These are phyloP conservation scores for Phaeolepiota aurea DNA, from an alignment of 768 basidiomycete species.

Conservation along the genomic window DNA sequence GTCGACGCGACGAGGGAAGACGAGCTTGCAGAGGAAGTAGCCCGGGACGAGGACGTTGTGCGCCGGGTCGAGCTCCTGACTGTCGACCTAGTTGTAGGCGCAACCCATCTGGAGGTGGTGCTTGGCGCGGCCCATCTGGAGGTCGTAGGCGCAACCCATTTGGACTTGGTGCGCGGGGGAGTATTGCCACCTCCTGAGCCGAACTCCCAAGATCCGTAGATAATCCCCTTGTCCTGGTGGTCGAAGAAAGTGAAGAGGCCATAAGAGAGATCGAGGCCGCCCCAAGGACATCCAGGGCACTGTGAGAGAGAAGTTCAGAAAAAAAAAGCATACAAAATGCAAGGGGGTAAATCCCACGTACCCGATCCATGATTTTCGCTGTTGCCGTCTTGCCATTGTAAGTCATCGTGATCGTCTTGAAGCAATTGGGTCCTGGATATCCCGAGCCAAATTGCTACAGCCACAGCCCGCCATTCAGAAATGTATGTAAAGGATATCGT, in stretches of 20 bases:
- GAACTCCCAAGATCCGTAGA: constrained; percentile 43
- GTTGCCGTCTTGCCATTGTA: constrained; percentile 46
- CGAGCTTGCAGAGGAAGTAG: too few relatives aligned
- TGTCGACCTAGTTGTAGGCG: not conserved
- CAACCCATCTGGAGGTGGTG: not conserved
- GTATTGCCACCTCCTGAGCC: too few relatives aligned
- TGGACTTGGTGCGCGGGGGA: too few relatives aligned
- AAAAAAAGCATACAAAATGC: not conserved
- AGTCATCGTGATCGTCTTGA: constrained; percentile 51
- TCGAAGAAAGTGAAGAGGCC: constrained; percentile 52
- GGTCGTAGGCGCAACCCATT: too few relatives aligned
- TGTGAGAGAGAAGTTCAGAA: constrained; percentile 18
- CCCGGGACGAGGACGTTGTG: not conserved
- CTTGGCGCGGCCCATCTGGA: not conserved
- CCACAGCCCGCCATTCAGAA: constrained; percentile 4
- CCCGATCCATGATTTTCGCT: constrained; percentile 60
- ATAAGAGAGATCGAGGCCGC: constrained; percentile 53
- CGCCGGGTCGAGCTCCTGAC: not conserved
- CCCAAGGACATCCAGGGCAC: constrained; percentile 56
- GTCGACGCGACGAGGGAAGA: not conserved
- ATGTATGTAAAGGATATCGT: not conserved
- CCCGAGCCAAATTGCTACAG: constrained; percentile 48
- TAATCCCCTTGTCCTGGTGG: constrained; percentile 28
- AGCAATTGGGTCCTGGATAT: constrained; percentile 42
- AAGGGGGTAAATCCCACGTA: constrained; percentile 16